Base-by-base conservation (phyloP, 768 basidiomycete genomes). In the Leccinum rimulosum region DNA sequence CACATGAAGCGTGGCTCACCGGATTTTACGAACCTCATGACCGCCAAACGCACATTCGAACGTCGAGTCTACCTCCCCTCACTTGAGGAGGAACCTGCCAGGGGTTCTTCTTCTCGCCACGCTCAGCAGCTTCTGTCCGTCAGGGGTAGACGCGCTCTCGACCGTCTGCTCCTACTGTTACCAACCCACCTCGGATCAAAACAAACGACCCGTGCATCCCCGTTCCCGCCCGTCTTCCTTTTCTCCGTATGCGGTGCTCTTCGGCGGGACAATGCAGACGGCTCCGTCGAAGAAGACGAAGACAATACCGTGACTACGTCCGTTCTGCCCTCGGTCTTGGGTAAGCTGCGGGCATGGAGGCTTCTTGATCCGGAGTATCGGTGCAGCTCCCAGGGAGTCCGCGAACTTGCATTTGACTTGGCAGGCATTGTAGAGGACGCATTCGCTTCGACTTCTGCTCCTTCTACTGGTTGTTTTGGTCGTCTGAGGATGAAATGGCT, bases 271-370 rank as follows among this genome's bases (percentile, higher is more conserved):
- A 31, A n/a, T 3, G 17, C 36, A 1, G 28, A 27, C 22, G 19
- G 22, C 31, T 25, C 56, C 14, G 27, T 12, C 4, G 57, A 53
- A 27, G 55, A 38, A 27, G 11, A 1, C 10, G 47, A 61, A 4
- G n/a, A 43, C 40, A n/a, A n/a, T 43, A 2, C n/a, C 40, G 40
- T 43, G n/a, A n/a, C n/a, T 3, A 14, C 52, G 17, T 54, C 61
- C 48, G 12, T 70, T 8, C 53, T 71, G 9, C 68, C 70, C 43
- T 59, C 14, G 53, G 70, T 70, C 17, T 55, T 71, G 60, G 52
- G 48, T 17, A 70, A 54, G 57, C 58, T 71, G 48, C 63, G 68
- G 17, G 56, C 55, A 8, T 71, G 70, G 70, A 64, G 70, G 48
- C 56, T 72, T 48, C 61, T 69, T 22, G 64, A 67, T 33, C 58